Base-by-base conservation (phyloP, 306 rosid genomes). In the Pachyrhizus erosus region DNA sequence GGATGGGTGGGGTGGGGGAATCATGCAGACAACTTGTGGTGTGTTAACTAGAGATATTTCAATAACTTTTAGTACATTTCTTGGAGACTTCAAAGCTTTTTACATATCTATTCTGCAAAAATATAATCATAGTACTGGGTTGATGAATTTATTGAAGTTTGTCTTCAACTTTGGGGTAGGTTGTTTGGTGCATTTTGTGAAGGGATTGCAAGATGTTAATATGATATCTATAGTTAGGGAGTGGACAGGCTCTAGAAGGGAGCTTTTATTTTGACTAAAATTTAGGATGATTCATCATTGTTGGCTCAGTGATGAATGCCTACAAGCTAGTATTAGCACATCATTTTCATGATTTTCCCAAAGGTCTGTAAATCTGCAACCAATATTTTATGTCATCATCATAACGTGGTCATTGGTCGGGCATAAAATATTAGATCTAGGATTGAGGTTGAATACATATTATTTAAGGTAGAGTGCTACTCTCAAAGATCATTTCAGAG, bases 61-160 rank as follows among this genome's bases (percentile, higher is more conserved):
- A 39, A 40, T 20, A 20, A 68, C 46, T 18, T 33, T 15, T 33
- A 13, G 57, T 70, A 46, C 46, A 43, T 6, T 42, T 3, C 31
- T n/a, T 3, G 39, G 14, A 46, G 48, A 51, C 31, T 51, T 31
- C 1, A 51, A 73, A 73, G 31, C 65, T 33, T 21, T 13, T 5
- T 15, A 2, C 8, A 39, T 58, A 74, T 23, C 70, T 55, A 61
- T 23, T 39, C 14, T 76, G 73, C 81, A 64, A 77, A 20, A n/a
- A 11, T 46, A 46, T 46, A 8, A 62, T 21, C n/a, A 9, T 29
- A 7, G 31, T 14, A 45, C 6, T 23, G 11, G 21, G 29, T 54
- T 73, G 48, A 58, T 76, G 70, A 15, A 42, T 42, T 26, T 6
- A 51, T 42, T 17, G 31, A 61, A 3, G 8, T 42, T n/a, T 11